A percentile compares a stretch with the other conserved stretches of the same genome.
These are phyloP conservation scores for Parathielavia appendiculata DNA, from an alignment of 495 filamentous ascomycete genomes.

Conservation along the genomic window DNA sequence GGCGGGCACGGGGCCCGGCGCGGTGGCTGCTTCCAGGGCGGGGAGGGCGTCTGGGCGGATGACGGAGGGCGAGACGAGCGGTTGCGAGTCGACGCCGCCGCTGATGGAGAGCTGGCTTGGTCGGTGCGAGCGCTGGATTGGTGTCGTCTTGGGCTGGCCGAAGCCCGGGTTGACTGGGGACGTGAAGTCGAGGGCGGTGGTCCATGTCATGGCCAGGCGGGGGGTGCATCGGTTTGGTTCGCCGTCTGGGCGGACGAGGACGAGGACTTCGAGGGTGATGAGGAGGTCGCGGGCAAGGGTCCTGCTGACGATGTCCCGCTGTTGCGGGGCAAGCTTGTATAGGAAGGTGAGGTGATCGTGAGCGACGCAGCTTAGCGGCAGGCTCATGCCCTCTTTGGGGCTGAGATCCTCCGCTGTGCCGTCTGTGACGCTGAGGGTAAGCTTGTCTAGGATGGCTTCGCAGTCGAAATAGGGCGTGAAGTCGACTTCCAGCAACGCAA, in stretches of 20 bases:
- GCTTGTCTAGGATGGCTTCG: constrained; percentile 62
- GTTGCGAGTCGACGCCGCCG: constrained; percentile 39
- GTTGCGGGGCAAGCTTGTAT: constrained; percentile 67
- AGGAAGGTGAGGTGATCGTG: constrained; percentile 82
- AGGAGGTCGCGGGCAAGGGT: constrained; percentile 44
- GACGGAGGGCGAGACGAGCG: constrained; percentile 42
- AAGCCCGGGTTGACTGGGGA: constrained; percentile 55
- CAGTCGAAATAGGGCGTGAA: constrained; percentile 76
- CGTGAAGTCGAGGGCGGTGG: constrained; percentile 76
- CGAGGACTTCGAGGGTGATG: constrained; percentile 63
- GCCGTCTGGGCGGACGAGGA: constrained; percentile 48
- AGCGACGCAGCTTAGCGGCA: constrained; percentile 67
- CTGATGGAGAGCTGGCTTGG: constrained; percentile 57
- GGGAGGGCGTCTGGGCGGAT: constrained; percentile 52
- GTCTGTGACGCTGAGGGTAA: constrained; percentile 59
- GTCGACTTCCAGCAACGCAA: constrained; percentile 83
- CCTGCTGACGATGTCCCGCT: constrained; percentile 53
- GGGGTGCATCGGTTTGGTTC: constrained; percentile 57
- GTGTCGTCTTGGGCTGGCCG: constrained; percentile 44
- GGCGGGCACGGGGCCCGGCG: constrained; percentile 42
- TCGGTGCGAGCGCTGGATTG: constrained; percentile 62
- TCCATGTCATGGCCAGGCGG: constrained; percentile 73
- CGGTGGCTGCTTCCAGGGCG: constrained; percentile 43
- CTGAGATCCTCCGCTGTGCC: constrained; percentile 67
- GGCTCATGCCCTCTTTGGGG: constrained; percentile 46